Conservation (phyloP, 176 grass and related monocot genomes). For the Poa pratensis region DNA sequence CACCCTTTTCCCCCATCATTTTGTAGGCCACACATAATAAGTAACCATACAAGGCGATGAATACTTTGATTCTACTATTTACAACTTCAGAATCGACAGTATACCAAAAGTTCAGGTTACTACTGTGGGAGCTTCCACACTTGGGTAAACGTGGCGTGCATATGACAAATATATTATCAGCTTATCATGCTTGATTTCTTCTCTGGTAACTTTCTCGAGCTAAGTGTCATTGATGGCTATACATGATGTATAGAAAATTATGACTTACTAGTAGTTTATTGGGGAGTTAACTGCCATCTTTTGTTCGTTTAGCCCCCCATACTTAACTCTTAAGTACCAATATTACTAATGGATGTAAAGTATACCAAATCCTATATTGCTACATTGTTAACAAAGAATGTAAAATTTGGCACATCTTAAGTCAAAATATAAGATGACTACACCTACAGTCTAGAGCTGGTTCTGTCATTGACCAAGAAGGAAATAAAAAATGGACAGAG, state of each 20-base stretch:
- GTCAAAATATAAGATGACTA: not conserved
- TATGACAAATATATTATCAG: too few species aligned
- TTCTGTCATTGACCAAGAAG: too few species aligned
- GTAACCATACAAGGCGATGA: too few species aligned
- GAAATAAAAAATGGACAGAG: too few species aligned
- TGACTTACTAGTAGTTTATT: not conserved
- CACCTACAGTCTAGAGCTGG: too few species aligned
- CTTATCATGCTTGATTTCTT: not conserved
- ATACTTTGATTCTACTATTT: too few species aligned
- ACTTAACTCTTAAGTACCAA: not conserved
- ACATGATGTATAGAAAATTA: not conserved
- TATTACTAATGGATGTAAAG: not conserved
- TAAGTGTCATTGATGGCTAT: not conserved
- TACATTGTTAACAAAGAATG: not conserved
- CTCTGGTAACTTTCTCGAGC: too few species aligned
- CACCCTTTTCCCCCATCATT: too few species aligned
- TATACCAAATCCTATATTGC: not conserved
- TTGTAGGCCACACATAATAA: too few species aligned
- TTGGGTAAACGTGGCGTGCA: too few species aligned
- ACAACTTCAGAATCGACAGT: too few species aligned
- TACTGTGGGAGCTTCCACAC: not conserved
- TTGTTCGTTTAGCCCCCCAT: not conserved
- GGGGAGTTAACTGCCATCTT: not conserved
- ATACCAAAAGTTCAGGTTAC: too few species aligned
- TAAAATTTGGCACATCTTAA: not conserved